A percentile compares a stretch with the other conserved stretches of the same genome.
phyloP scores from a whole-genome alignment of 345 rosid genomes.

The Ceriops decandra region DNA sequence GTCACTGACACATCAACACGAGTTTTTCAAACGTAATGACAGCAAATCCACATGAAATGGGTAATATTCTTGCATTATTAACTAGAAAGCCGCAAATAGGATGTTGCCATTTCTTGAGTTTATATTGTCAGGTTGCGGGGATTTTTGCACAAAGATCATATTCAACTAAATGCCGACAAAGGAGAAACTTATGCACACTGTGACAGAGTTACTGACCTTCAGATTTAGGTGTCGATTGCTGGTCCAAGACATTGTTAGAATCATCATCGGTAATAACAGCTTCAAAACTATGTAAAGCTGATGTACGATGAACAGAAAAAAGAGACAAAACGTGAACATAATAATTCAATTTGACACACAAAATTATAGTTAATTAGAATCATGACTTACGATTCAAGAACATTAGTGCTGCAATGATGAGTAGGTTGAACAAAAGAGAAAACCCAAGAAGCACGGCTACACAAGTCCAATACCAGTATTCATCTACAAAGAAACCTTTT shows the following conservation, averaged over 20 bases:
- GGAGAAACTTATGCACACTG: background rate
- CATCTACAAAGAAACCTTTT: background rate
- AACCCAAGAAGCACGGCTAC: background rate
- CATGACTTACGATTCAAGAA: background rate
- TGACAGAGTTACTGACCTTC: background rate
- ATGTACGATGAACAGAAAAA: background rate
- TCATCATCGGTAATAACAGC: background rate
- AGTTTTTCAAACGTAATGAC: background rate
- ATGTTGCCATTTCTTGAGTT: background rate
- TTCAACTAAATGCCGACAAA: background rate
- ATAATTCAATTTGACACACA: background rate
- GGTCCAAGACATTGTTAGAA: background rate
- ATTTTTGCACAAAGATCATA: background rate
- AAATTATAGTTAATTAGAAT: background rate
- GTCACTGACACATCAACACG: background rate
- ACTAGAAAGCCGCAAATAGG: background rate
- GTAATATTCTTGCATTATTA: background rate
- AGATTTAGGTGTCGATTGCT: background rate
- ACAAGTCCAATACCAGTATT: conserved; percentile 2
- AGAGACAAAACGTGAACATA: background rate
- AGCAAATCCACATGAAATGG: background rate
- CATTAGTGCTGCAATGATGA: background rate
- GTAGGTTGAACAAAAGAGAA: background rate
- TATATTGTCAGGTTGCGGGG: background rate
- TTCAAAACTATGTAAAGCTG: background rate